Evolutionary conservation across 129 eudicot genomes (phyloP).

Genomic region (Smallanthus sonchifolius): DNA sequence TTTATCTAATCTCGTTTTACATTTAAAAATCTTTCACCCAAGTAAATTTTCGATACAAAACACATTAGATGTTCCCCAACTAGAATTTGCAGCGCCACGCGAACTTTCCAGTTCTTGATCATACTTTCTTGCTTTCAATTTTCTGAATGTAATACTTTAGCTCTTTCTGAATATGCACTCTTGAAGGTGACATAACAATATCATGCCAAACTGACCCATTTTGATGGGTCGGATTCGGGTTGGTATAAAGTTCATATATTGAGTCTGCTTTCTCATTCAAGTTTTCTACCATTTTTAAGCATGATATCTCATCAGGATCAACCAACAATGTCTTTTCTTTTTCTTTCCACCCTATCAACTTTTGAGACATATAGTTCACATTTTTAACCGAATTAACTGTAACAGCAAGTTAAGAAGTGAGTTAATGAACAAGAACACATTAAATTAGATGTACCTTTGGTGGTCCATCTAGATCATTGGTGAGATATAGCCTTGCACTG

Average conservation of each 20-base stretch:
- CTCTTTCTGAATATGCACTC: conserved; percentile 77
- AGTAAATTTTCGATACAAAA: conserved; percentile 7
- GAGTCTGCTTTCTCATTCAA: conserved; percentile 71
- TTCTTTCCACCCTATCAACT: conserved; percentile 98
- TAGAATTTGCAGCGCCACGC: background rate
- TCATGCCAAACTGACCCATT: conserved; percentile 87
- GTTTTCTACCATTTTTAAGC: conserved; percentile 50
- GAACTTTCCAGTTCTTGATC: background rate
- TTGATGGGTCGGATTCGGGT: conserved; percentile 49
- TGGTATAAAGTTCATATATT: conserved; percentile 64
- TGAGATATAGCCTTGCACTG: conserved; percentile 72
- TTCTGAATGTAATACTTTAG: conserved; percentile 71
- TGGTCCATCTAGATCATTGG: conserved; percentile 91
- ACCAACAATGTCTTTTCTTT: conserved; percentile 85
- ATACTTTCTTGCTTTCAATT: conserved; percentile 46
- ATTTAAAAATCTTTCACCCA: conserved; percentile 1
- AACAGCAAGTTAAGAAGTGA: background rate
- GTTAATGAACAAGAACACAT: background rate
- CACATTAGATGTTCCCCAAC: conserved; percentile 1
- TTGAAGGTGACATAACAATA: conserved; percentile 86
- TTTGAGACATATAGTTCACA: conserved; percentile 16
- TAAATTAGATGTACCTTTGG: conserved; percentile 65
- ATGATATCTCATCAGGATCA: conserved; percentile 81
- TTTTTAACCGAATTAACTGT: background rate
- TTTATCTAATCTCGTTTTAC: conserved; percentile 13